Base-by-base conservation (phyloP, 495 filamentous ascomycete genomes). In the Penicillium salamii region DNA sequence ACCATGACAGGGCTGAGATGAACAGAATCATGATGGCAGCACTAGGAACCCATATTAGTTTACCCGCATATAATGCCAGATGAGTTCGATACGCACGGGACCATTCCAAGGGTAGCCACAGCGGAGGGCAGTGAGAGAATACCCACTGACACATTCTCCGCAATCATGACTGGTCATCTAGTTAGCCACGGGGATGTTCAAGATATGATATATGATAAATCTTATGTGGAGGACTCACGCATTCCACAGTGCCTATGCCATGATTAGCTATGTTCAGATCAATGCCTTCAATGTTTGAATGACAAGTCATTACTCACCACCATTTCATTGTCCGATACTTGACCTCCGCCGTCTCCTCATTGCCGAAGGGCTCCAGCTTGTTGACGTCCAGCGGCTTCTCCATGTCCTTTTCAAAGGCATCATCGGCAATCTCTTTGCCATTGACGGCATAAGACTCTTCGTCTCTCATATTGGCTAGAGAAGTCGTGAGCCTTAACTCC, bases 131-230 rank as follows among this genome's bases (percentile, higher is more conserved):
- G 72, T 49, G 79, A 80, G 24, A 88, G 72, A 59, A 78, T 80
- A 29, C 84, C 84, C 5, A 87, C 77, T 12, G 82, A 82, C 44
- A 87, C 81, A 42, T 82, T 83, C 57, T 86, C 83, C 32, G 84
- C 84, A 55, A 87, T 82, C 62, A 87, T 78, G 42, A 86, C 67
- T 70, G 52, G 47, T 31, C 3, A 29, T 8, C 7, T 17, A 4
- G 32, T 58, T 52, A 53, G 43, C 38, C 11, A 1, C 24, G 7
- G 18, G 11, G 19, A 7, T 3, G 23, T 45, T n/a, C 3, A 29
- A 15, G 14, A 20, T 8, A 3, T 35, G 7, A 19, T 23, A 37
- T 26, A 7, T 38, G 15, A 5, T n/a, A n/a, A n/a, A n/a, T n/a
- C n/a, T n/a, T n/a, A n/a, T 35, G 7, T 14, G 24, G 12, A 33